Evolutionary conservation across 192 early-diverging fungal species (phyloP).

Genomic region (Mortierella hygrophila): DNA sequence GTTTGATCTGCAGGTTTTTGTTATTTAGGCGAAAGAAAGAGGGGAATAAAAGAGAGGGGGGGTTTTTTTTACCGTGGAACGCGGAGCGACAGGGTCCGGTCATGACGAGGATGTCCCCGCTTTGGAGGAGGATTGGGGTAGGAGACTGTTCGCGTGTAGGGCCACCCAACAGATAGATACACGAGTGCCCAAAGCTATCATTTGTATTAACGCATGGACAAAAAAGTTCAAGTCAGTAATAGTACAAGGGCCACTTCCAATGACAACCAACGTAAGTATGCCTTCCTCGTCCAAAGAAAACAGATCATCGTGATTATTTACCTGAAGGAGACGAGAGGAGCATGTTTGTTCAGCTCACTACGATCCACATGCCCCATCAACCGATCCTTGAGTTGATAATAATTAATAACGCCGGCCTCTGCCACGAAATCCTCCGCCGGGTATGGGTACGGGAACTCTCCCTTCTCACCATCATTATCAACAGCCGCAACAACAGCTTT

Average conservation of each 20-base stretch:
- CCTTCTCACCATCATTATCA: constrained; percentile 47
- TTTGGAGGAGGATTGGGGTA: constrained; percentile 78
- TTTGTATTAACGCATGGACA: neutral
- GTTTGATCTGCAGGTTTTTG: neutral
- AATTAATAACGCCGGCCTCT: constrained; percentile 96
- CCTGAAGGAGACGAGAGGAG: constrained; percentile 87
- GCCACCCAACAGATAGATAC: constrained; percentile 88
- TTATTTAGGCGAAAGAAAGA: neutral
- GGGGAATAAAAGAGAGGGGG: neutral
- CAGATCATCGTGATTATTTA: constrained; percentile 9
- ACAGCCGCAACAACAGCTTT: constrained; percentile 75
- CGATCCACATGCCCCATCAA: constrained; percentile 95
- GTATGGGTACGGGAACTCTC: constrained; percentile 63
- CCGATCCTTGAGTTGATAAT: constrained; percentile 84
- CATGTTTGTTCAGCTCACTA: constrained; percentile 88
- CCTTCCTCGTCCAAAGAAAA: constrained; percentile 1
- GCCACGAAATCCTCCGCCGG: constrained; percentile 68
- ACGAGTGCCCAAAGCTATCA: constrained; percentile 75
- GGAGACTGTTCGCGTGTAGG: constrained; percentile 76
- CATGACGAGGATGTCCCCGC: constrained; percentile 94
- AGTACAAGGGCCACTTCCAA: neutral
- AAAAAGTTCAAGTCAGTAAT: neutral
- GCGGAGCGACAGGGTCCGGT: constrained; percentile 78
- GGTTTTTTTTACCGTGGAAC: constrained; percentile 79
- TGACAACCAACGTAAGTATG: too few species aligned